Base-by-base conservation (phyloP, 2,329 filamentous ascomycete genomes). In the Macrophomina tecta region DNA sequence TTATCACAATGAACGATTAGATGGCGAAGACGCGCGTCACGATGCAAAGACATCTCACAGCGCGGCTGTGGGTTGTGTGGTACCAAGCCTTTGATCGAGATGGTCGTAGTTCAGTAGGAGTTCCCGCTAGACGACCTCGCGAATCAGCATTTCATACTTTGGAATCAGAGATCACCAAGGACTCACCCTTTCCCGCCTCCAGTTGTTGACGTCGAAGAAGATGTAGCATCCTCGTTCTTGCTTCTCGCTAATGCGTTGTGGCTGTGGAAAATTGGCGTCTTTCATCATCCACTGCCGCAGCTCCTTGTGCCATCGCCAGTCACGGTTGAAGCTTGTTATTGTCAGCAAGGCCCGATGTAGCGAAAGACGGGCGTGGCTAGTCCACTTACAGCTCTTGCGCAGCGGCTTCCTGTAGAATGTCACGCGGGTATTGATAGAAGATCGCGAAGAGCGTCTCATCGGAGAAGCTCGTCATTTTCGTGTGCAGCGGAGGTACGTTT, bases 401-500 rank as follows among this genome's bases (percentile, higher is more conserved):
- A 5, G 88, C 88, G 53, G 89, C 80, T 73, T 91, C 89, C 73
- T 91, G 89, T 75, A 88, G 82, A 65, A 89, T 84, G 72, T 90
- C 88, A 67, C 86, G 82, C 14, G 88, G 87, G 79, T 87, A 86
- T 69, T 87, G 88, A 78, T 90, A 91, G 81, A 91, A 91, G 68
- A 90, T 89, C 73, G 87, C 88, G 74, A 91, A 89, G 4, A 91
- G 80, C 0, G 89, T 90, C 74, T 91, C 89, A 69, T 87, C 83
- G 49, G 82, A 85, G 75, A 89, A 89, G 65, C 84, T 85, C 3
- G 82, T 78, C 70, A 89, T 85, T 67, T 87, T 86, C 56, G 82
- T 81, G 65, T 86, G 82, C 23, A 90, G 79, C 7, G 86, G 83
- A 61, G 89, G 88, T 11, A 90, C 87, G 72, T 90, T 91, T 66